phyloP scores from a whole-genome alignment of 768 basidiomycete species.

The Pisolithus marmoratus region DNA sequence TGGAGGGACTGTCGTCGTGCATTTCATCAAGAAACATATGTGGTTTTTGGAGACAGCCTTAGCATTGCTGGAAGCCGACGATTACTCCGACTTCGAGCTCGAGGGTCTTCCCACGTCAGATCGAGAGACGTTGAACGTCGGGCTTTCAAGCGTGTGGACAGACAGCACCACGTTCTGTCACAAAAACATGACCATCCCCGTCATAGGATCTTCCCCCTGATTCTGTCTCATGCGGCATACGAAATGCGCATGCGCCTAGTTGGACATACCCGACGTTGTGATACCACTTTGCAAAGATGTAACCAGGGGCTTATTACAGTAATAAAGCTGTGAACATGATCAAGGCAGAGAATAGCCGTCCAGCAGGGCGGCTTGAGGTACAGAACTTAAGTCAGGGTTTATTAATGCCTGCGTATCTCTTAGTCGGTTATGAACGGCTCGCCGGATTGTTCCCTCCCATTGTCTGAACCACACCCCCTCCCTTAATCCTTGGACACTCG shows the following conservation, averaged over 20 bases:
- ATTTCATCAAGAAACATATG: conserved; percentile 95
- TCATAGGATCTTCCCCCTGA: neutral
- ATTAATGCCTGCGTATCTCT: conserved; percentile 30
- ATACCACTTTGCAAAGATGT: neutral
- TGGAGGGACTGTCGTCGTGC: conserved; percentile 92
- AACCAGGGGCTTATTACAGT: too few relatives aligned
- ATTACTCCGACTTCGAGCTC: conserved; percentile 47
- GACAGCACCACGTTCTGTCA: conserved; percentile 18
- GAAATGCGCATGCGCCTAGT: too few relatives aligned
- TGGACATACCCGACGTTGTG: neutral
- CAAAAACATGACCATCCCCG: conserved; percentile 5
- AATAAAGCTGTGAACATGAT: too few relatives aligned
- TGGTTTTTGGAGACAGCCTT: conserved; percentile 95
- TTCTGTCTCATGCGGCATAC: neutral
- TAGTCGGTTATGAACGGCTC: conserved; percentile 46
- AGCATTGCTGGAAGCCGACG: conserved; percentile 78
- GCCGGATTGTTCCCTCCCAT: conserved; percentile 67
- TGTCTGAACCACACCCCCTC: conserved; percentile 77
- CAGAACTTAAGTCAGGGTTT: conserved; percentile 16
- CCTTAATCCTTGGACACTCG: conserved; percentile 47
- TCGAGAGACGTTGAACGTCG: conserved; percentile 12
- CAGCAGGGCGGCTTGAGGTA: conserved; percentile 14
- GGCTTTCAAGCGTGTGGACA: conserved; percentile 26
- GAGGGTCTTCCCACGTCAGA: conserved; percentile 9
- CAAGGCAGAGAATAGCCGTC: conserved; percentile 21